A percentile compares a stretch with the other conserved stretches of the same genome.
Evolutionary conservation across 495 filamentous ascomycete species (phyloP).

Genomic region (Penicillium bialowiezense): DNA sequence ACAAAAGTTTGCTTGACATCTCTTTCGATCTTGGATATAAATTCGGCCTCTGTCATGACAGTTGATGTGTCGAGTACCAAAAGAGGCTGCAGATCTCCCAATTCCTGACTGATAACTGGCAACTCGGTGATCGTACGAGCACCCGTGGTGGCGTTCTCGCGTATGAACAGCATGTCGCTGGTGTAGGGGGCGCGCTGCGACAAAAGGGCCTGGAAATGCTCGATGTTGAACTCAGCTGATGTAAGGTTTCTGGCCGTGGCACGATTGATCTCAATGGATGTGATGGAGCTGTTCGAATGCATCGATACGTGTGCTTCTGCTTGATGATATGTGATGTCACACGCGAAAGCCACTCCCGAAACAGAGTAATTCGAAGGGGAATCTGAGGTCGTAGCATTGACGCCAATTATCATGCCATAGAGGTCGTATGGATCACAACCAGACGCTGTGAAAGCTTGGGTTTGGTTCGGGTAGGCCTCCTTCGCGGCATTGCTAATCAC

Average conservation of each 20-base stretch:
- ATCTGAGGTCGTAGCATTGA: conserved; percentile 27
- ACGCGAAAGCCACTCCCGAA: conserved; percentile 34
- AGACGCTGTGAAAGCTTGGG: conserved; percentile 25
- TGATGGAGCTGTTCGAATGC: conserved; percentile 44
- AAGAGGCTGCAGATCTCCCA: conserved; percentile 34
- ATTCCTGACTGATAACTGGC: conserved; percentile 35
- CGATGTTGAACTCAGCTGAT: conserved; percentile 29
- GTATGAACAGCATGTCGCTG: conserved; percentile 39
- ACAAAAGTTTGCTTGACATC: conserved; percentile 38
- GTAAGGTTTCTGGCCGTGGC: conserved; percentile 21
- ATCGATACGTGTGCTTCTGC: conserved; percentile 32
- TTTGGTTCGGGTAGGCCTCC: conserved; percentile 11
- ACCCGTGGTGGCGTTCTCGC: conserved; percentile 29
- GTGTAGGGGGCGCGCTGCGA: conserved; percentile 36
- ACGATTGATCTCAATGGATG: conserved; percentile 18
- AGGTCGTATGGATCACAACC: conserved; percentile 37
- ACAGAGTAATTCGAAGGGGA: conserved; percentile 20
- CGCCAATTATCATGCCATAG: conserved; percentile 36
- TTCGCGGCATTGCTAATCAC: conserved; percentile 13
- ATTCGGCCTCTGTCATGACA: conserved; percentile 31
- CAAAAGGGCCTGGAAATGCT: conserved; percentile 34
- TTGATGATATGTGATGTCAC: conserved; percentile 33
- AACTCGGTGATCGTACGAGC: conserved; percentile 32
- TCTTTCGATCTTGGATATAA: conserved; percentile 27
- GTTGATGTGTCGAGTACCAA: conserved; percentile 32